Evolutionary conservation across 495 filamentous ascomycete species (phyloP), one percentile per base, ranked within the genome.

Genomic region (Penicillium ucsense): DNA sequence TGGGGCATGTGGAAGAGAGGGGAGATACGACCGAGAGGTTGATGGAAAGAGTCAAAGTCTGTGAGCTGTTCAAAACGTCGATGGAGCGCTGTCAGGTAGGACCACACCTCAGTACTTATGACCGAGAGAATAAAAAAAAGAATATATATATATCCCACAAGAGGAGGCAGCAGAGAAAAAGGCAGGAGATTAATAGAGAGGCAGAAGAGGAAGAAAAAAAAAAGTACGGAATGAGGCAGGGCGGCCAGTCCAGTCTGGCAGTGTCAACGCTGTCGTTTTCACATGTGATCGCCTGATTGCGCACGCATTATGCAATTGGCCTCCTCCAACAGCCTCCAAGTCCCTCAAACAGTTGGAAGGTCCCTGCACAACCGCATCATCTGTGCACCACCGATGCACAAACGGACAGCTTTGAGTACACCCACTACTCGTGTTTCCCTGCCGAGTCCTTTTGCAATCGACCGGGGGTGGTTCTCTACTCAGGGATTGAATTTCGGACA

Each of bases 1-100:
- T 72, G 71, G 49, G 71, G 71, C 70, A 75, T 75, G 40, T 30
- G 31, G 35, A 43, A 38, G 35, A 54, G 29, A 35, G 42, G 33
- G 52, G 34, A 46, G 31, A 40, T 42, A 27, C 54, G 31, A 28
- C 37, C 48, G 46, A 53, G 12, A 44, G 10, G n/a, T 11, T 39
- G 31, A 41, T 8, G 31, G 33, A 43, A 20, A 8, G 41, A 32
- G 9, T 5, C 20, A 20, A 20, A 20, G 20, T 20, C 20, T 20
- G 20, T 20, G 20, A 20, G 20, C 20, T 20, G 20, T 20, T 20
- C 20, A 20, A 20, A 20, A 20, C 1, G 20, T 20, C 20, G 20
- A 20, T 20, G 20, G 20, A 20, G 20, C 20, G 20, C 20, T 20
- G 20, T 20, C 20, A 2, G 2, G 20, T 2, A 20, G 20, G 20